Base-by-base conservation (phyloP, 148 eudicot genomes). In the Diospyros kaki region DNA sequence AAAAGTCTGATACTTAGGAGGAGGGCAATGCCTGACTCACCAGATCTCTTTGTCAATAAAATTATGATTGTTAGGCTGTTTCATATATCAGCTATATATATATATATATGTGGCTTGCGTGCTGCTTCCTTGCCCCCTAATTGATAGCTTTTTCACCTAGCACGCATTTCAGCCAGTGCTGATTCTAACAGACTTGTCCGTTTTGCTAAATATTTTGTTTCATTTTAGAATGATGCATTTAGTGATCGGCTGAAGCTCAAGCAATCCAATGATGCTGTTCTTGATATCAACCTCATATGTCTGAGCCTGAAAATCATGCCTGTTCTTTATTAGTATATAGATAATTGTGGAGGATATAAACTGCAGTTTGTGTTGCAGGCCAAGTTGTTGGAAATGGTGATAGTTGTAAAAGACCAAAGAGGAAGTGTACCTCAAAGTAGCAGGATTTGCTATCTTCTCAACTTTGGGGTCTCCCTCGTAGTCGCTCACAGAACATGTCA, bases 381-480 rank as follows among this genome's bases (percentile, higher is more conserved):
- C 14, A 73, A 39, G 44, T 62, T 61, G 66, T 11, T 9, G 18
- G 70, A 40, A 77, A 55, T 72, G 68, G 12, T 41, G 68, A 44
- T 18, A 44, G 52, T 67, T 59, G 67, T 48, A 4, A 48, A 58
- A 41, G 73, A 44, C 13, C 17, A 17, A 76, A 67, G 75, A 73
- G 76, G 79, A 71, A 75, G 39, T 51, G 50, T 14, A 61, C 14
- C 18, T 58, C 66, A 58, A 75, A 42, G 61, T 55, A 54, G 64
- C 73, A 78, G 58, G 68, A 56, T 9, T 7, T 44, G 43, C 71
- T 68, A 17, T 76, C 4, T 62, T 82, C 85, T 69, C 69, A 77
- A 18, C 80, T 68, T 67, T 55, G 58, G 42, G 28, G 58, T 68
- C 74, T 73, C 72, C 75, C 77, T 46, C 60, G 69, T 58, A 78